Percentiles rank a stretch among this genome's conserved stretches.
phyloP scores from a whole-genome alignment of 495 filamentous ascomycete species.

The Daldinia concentrica region DNA sequence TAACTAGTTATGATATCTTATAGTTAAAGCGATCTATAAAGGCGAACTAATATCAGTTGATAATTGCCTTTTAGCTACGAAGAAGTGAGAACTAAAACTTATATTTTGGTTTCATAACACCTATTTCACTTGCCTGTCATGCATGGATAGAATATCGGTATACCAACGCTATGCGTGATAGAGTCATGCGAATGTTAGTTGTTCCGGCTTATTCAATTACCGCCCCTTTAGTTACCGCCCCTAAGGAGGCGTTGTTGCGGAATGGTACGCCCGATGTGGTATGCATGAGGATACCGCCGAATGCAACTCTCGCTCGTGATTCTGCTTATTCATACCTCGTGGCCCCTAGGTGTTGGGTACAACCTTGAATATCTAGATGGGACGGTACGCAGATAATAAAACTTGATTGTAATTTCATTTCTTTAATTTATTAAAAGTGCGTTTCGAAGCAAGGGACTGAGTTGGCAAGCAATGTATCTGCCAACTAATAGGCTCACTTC shows the following conservation, averaged over 20 bases:
- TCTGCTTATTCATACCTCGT: conserved; percentile 1
- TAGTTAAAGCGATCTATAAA: too few relatives aligned
- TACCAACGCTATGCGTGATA: background rate
- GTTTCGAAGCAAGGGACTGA: background rate
- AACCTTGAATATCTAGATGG: background rate
- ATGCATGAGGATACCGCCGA: conserved; percentile 5
- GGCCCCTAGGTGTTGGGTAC: background rate
- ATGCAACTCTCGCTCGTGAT: conserved; percentile 4
- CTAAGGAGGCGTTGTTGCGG: background rate
- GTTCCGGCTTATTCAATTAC: background rate
- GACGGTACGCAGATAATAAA: background rate
- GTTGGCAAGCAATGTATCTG: background rate
- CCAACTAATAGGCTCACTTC: background rate
- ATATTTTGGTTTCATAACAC: too few relatives aligned
- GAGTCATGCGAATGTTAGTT: background rate
- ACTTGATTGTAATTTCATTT: background rate
- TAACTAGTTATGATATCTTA: too few relatives aligned
- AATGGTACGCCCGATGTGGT: background rate
- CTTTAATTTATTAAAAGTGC: background rate
- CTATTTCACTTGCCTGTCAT: background rate
- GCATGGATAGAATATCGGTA: background rate
- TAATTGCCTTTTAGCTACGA: too few relatives aligned
- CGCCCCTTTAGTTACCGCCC: background rate
- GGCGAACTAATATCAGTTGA: too few relatives aligned
- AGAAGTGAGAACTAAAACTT: too few relatives aligned